These are phyloP conservation scores for Scolecobasidium constrictum DNA, from an alignment of 2,329 filamentous ascomycete genomes.

Conservation along the genomic window DNA sequence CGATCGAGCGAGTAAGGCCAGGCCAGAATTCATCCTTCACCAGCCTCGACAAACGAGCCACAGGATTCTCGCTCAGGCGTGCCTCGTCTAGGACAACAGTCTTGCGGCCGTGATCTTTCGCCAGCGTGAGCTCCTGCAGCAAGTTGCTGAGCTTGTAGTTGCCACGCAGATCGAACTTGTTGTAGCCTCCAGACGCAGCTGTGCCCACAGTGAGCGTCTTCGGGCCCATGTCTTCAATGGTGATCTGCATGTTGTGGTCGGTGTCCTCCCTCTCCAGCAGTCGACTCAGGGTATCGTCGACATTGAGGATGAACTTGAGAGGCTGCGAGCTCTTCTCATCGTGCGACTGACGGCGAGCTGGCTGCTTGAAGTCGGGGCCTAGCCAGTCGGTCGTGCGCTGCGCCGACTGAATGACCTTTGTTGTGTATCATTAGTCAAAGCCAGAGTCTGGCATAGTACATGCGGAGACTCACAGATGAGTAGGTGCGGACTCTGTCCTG, in stretches of 20 bases:
- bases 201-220: constrained; percentile 85
- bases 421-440: too few relatives aligned
- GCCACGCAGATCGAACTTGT: constrained; percentile 81
- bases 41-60: constrained; percentile 73
- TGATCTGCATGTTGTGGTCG: constrained; percentile 92
- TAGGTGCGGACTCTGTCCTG: constrained; percentile 41
- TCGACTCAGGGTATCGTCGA: constrained; percentile 70
- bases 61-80: constrained; percentile 88
- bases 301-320: constrained; percentile 76
- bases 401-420: constrained; percentile 4
- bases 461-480: constrained; percentile 37
- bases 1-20: constrained; percentile 77
- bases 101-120: constrained; percentile 80
- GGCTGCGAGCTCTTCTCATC: constrained; percentile 62
- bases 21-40: constrained; percentile 92
- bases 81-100: constrained; percentile 86
- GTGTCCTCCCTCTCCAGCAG: constrained; percentile 82
- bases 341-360: background rate
- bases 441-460: constrained; percentile 7
- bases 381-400: background rate
- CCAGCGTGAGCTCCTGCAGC: constrained; percentile 85
- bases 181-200: constrained; percentile 73
- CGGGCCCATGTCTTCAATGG: constrained; percentile 87
- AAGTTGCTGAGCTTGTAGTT: constrained; percentile 97
- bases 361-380: background rate